Percentiles rank a stretch among this genome's conserved stretches.
Conservation (phyloP, 345 rosid genomes). For the Acer yangbiense region DNA sequence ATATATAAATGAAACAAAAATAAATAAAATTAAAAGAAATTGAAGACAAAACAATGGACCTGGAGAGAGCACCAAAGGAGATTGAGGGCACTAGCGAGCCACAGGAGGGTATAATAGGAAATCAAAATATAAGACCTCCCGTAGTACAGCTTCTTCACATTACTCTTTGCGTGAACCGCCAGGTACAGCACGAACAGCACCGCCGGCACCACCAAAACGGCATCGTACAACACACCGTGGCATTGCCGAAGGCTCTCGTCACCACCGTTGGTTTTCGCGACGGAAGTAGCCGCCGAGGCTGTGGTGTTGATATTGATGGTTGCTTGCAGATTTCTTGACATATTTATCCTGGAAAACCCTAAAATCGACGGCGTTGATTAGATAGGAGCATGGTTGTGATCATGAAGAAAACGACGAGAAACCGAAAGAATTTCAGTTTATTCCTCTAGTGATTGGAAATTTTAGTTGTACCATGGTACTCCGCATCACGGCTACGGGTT, state of each 20-base stretch:
- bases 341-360: constrained; percentile 18
- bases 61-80: constrained; percentile 65
- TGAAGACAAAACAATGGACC: constrained; percentile 24
- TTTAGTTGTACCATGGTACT: background rate
- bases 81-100: constrained; percentile 49
- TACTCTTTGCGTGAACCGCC: constrained; percentile 52
- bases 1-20: background rate
- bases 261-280: background rate
- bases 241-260: constrained; percentile 23
- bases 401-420: background rate
- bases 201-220: constrained; percentile 39
- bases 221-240: constrained; percentile 41
- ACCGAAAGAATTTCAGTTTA: background rate
- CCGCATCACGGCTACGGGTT: too few species aligned
- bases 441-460: background rate
- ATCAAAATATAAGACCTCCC: constrained; percentile 52
- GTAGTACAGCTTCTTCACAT: constrained; percentile 44
- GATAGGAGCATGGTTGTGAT: background rate
- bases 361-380: background rate
- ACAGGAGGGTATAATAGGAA: constrained; percentile 56
- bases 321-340: constrained; percentile 25
- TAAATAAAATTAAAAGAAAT: too few species aligned
- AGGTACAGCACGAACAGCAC: constrained; percentile 49
- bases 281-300: constrained; percentile 15
- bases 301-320: background rate